These are phyloP conservation scores for Serpula lacrymans DNA, from an alignment of 768 basidiomycete species.

Conservation along the genomic window DNA sequence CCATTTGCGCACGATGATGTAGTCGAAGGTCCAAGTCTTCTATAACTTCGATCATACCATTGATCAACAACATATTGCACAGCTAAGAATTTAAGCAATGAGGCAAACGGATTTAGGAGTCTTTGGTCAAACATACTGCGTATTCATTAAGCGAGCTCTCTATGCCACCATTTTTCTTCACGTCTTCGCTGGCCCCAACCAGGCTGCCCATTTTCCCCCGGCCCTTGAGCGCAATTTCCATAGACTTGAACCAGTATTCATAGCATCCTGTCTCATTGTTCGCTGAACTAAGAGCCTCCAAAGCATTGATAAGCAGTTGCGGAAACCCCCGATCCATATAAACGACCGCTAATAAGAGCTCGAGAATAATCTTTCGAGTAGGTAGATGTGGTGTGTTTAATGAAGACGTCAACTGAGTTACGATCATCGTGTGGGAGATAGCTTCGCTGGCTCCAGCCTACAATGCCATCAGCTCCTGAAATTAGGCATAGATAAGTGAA, in stretches of 20 bases:
- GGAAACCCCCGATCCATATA: slow-evolving; percentile 63
- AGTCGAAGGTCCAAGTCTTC: slow-evolving; percentile 83
- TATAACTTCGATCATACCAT: slow-evolving; percentile 56
- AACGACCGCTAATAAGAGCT: slow-evolving; percentile 72
- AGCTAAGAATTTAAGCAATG: slow-evolving; percentile 37
- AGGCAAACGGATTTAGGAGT: slow-evolving; percentile 12
- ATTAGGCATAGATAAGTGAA: slow-evolving; percentile 3
- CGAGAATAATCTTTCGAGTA: slow-evolving; percentile 74
- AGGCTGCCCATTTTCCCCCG: slow-evolving; percentile 93
- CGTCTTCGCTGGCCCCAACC: slow-evolving; percentile 93
- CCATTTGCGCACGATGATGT: slow-evolving; percentile 87
- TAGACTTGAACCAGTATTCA: slow-evolving; percentile 85
- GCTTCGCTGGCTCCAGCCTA: slow-evolving; percentile 72
- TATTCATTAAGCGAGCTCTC: slow-evolving; percentile 80
- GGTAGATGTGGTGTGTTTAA: slow-evolving; percentile 78
- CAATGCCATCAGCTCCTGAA: slow-evolving; percentile 10
- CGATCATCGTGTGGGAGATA: slow-evolving; percentile 65
- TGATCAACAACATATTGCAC: slow-evolving; percentile 70
- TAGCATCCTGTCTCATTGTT: slow-evolving; percentile 64
- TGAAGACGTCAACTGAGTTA: slow-evolving; percentile 77
- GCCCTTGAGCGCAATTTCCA: slow-evolving; percentile 73
- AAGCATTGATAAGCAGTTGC: slow-evolving; percentile 66
- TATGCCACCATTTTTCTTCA: slow-evolving; percentile 61
- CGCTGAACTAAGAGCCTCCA: slow-evolving; percentile 68
- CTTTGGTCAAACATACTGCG: slow-evolving; percentile 53